These are phyloP conservation scores for Linnemannia schmuckeri DNA, from an alignment of 192 early-diverging fungal species.

Conservation along the genomic window DNA sequence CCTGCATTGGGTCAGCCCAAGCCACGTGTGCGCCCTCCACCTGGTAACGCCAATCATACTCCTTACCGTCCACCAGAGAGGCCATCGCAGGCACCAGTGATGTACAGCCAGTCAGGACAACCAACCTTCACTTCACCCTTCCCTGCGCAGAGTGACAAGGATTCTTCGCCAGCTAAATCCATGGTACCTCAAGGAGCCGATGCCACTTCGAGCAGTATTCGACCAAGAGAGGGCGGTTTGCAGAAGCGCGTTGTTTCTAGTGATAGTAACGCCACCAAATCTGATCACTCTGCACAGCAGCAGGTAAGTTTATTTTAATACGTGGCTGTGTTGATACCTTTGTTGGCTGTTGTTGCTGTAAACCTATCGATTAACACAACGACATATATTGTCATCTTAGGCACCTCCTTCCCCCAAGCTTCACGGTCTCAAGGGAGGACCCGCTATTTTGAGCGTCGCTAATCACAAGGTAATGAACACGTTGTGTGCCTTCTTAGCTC, in stretches of 20 bases:
- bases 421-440: conserved; percentile 47
- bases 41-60: conserved; percentile 29
- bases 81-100: conserved; percentile 52
- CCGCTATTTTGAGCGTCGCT: conserved; percentile 43
- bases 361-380: neutral
- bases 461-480: conserved; percentile 17
- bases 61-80: conserved; percentile 53
- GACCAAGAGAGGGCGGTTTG: conserved; percentile 33
- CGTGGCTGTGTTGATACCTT: neutral
- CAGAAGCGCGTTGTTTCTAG: conserved; percentile 36
- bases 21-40: conserved; percentile 43
- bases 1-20: conserved; percentile 23
- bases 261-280: conserved; percentile 27
- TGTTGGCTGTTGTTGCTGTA: neutral
- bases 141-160: conserved; percentile 15
- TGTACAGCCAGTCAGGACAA: conserved; percentile 50
- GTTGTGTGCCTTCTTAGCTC: neutral
- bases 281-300: neutral
- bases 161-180: conserved; percentile 9
- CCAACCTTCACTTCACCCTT: conserved; percentile 44
- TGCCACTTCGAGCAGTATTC: conserved; percentile 40
- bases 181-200: conserved; percentile 32
- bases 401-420: conserved; percentile 47
- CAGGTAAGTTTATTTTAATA: conserved; percentile 5
- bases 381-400: neutral